Base-by-base conservation (phyloP, 2,329 filamentous ascomycete species). In the Diaporthe destruens region DNA sequence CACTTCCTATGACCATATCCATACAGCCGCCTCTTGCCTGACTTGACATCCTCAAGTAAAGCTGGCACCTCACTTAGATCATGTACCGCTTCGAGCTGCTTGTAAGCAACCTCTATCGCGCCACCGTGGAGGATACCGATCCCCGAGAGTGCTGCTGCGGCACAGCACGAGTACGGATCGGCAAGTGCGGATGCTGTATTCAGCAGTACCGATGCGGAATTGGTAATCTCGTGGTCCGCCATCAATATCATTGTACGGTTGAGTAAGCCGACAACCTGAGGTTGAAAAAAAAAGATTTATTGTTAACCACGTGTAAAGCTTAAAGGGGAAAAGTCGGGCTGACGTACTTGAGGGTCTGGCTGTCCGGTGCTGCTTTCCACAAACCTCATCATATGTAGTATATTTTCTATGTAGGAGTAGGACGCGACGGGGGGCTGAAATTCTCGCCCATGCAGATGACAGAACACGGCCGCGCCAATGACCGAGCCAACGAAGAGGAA, bases 191-290 rank as follows among this genome's bases (percentile, higher is more conserved):
- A 65, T 14, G 61, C 61, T 32, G 61, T 39, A 7, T n/a, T 65
- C 12, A 65, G 44, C 0, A 65, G 44, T 11, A 65, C 61, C 12
- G 61, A 65, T 7, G 61, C 61, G 14, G 61, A 65, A 14, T 51
- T 65, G 8, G 61, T 65, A 8, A 65, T 51, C 47, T 65, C 61
- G 25, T 51, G 61, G 2, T 65, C 61, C 18, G 61, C 61, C 61
- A 65, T 65, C 8, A 65, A 25, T 23, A 55, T 55, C 53, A 55
- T 55, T 18, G 53, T 55, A 8, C 53, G 53, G 5, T 20, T 36
- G 29, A 65, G 44, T 6, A 65, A 18, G 9, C 36, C 36, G 20
- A 65, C 44, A 18, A 51, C 61, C 61, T 65, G 7, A 5, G n/a
- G 1, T 6, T 11, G 42, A 11, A 16, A 39, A 39, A 39, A 9